These are phyloP conservation scores for Inga leiocalycina DNA, from an alignment of 306 rosid genomes.

Conservation along the genomic window DNA sequence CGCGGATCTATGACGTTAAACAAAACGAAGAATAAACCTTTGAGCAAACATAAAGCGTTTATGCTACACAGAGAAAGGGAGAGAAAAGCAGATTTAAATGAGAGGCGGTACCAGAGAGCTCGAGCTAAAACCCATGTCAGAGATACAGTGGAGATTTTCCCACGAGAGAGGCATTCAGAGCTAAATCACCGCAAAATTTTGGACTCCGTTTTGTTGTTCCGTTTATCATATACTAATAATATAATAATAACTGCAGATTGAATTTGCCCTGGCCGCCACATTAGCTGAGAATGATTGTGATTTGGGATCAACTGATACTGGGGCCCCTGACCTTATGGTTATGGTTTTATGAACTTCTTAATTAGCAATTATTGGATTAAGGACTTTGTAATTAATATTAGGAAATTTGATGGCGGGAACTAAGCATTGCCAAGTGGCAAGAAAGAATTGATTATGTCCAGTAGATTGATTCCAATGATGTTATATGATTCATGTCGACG, in stretches of 20 bases:
- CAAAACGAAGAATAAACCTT: neutral
- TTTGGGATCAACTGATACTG: neutral
- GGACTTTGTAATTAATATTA: neutral
- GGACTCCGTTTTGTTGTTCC: neutral
- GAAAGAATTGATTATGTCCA: neutral
- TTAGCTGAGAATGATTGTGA: neutral
- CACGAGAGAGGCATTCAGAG: neutral
- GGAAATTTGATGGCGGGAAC: neutral
- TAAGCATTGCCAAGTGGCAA: neutral
- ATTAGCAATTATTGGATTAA: neutral
- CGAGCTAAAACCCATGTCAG: slow-evolving; percentile 15
- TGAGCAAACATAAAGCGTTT: neutral
- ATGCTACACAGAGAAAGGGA: neutral
- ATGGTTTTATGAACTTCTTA: too few relatives aligned
- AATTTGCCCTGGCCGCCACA: neutral
- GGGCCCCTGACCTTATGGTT: neutral
- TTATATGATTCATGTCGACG: neutral
- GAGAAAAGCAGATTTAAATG: neutral
- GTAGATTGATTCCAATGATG: neutral
- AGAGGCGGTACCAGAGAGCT: slow-evolving; percentile 33
- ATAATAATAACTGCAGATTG: neutral
- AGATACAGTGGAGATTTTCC: neutral
- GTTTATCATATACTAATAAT: too few relatives aligned
- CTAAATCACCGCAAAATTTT: neutral
- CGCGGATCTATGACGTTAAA: neutral